Conservation (phyloP, 176 grass and related monocot genomes). For the Leersia perrieri region DNA sequence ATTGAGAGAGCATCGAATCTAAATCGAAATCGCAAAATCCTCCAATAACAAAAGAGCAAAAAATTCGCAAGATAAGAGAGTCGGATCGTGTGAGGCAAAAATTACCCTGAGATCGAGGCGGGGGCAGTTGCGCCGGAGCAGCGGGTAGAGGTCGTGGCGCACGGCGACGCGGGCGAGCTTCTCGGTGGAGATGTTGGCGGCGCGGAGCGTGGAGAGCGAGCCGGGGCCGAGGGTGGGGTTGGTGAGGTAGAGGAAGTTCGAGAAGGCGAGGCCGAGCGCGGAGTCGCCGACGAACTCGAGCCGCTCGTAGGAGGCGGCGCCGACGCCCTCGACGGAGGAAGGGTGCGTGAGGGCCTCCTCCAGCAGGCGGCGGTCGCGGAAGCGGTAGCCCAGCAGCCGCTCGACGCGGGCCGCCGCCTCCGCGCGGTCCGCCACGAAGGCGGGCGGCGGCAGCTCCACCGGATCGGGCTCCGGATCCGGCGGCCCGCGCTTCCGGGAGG, state of each 20-base stretch:
- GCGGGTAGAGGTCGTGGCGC: conserved; percentile 51
- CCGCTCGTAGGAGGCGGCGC: conserved; percentile 48
- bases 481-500: conserved; percentile 15
- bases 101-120: conserved; percentile 57
- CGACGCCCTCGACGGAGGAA: conserved; percentile 26
- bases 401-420: conserved; percentile 38
- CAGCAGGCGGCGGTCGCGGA: conserved; percentile 51
- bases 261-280: conserved; percentile 55
- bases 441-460: conserved; percentile 9
- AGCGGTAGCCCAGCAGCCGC: conserved; percentile 54
- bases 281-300: conserved; percentile 87
- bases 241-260: conserved; percentile 51
- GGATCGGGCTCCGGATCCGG: not conserved
- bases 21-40: too few species aligned
- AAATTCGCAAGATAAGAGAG: too few species aligned
- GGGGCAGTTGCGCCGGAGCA: conserved; percentile 57
- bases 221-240: conserved; percentile 52
- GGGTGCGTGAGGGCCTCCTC: conserved; percentile 75
- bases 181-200: conserved; percentile 76
- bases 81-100: too few species aligned
- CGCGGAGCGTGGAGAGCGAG: conserved; percentile 51
- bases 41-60: too few species aligned
- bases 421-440: conserved; percentile 24
- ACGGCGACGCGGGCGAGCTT: conserved; percentile 73
- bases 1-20: not conserved